Evolutionary conservation across 1,139 yeast genomes (phyloP), one percentile per base, ranked within the genome.

Genomic region (Hemisphaericaspora lyxosophila): DNA sequence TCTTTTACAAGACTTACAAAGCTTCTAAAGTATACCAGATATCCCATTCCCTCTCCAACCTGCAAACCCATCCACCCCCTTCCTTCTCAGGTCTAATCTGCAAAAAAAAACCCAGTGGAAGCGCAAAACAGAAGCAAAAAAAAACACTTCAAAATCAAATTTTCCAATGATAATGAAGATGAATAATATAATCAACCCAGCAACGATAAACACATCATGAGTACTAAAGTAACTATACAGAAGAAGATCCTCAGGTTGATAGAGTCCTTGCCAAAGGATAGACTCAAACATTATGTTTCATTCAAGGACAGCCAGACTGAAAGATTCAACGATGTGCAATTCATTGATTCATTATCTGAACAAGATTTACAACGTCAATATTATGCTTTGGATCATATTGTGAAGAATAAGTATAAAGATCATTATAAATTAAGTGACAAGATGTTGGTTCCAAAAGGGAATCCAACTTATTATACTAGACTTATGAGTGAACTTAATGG

Each of bases 381-480:
- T 45, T 63, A 67, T 38, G 74, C 89, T 3, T 62, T 84, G 42
- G 68, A 81, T 38, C 78, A 75, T 49, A 62, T 85, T 46, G 73
- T 74, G 39, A 74, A 71, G 46, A 82, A 81, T 56, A 81, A 80
- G 54, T 82, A 82, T 64, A 73, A 70, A 53, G 74, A 76, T 44
- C 78, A 79, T 53, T 85, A 84, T 56, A 67, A 73, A 46, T 70
- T 82, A 26, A 82, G 81, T 43, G 84, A 80, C 37, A 83, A 84
- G 57, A 62, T 89, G 45, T 63, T 78, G 52, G 70, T 63, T 49
- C 97, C 97, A 22, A 81, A 82, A 54, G 95, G 96, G 2, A 86
- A 88, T 57, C 90, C 95, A 2, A 64, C 73, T 35, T 89, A 89
- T 55, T 89, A 89, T 55, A 73, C 70, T 30, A 73, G 94, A 53